A percentile compares a stretch with the other conserved stretches of the same genome.
These are phyloP conservation scores for Sporothrix schenckii DNA, from an alignment of 2,329 filamentous ascomycete genomes.

Conservation along the genomic window DNA sequence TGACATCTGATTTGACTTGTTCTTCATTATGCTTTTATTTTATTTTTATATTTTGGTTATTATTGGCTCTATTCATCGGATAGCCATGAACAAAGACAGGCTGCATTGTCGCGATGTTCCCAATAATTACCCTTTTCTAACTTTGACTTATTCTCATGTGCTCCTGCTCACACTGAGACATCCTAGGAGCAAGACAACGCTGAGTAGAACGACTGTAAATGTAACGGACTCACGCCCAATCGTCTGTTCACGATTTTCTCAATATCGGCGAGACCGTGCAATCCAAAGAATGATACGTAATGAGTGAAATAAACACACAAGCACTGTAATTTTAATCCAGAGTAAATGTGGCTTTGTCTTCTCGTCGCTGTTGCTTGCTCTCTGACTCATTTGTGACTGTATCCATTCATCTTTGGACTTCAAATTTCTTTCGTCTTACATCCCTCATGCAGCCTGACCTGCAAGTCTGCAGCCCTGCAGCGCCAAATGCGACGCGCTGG, in stretches of 20 bases:
- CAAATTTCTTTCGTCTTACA: neutral
- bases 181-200: neutral
- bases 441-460: neutral
- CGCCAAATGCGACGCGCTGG: conserved; percentile 11
- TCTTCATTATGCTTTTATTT: neutral
- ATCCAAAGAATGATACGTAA: neutral
- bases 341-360: neutral
- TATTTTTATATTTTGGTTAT: neutral
- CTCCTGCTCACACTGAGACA: neutral
- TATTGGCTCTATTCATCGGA: neutral
- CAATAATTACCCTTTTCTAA: neutral
- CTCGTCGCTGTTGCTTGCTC: neutral
- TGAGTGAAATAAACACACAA: neutral
- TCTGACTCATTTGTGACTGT: conserved; percentile 19
- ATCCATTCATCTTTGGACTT: neutral
- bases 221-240: neutral
- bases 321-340: too few species aligned
- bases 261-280: neutral
- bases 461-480: conserved; percentile 4
- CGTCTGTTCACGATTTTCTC: neutral
- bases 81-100: conserved; percentile 3
- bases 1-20: neutral
- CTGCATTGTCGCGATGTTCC: neutral
- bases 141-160: too few species aligned
- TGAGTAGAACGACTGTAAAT: neutral